Evolutionary conservation across 805 yeast species (phyloP).

Genomic region (Saccharomycopsis vini): DNA sequence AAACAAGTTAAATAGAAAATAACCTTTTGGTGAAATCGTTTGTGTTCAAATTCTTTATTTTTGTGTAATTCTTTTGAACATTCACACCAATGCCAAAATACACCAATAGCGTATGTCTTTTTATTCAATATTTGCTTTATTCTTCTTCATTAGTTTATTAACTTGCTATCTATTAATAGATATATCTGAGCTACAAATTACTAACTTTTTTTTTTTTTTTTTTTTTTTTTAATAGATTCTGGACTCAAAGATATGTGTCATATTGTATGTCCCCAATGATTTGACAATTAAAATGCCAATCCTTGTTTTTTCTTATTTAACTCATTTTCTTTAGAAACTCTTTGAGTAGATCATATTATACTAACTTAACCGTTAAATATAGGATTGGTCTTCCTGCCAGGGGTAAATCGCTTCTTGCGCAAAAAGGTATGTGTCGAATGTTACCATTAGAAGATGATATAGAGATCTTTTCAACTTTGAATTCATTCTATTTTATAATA

Average conservation of each 20-base stretch:
- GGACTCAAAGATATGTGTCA: constrained; percentile 19
- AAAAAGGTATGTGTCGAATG: constrained; percentile 41
- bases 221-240: constrained; percentile 6
- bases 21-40: too few species aligned
- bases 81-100: constrained; percentile 9
- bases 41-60: too few species aligned
- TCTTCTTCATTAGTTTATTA: too few species aligned
- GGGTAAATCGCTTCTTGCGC: constrained; percentile 91
- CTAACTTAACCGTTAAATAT: background rate
- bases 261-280: constrained; percentile 16
- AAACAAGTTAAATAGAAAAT: too few species aligned
- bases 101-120: constrained; percentile 10
- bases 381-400: constrained; percentile 78
- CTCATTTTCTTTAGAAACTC: background rate
- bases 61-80: too few species aligned
- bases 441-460: background rate
- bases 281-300: background rate
- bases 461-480: background rate
- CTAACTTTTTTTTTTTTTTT: background rate
- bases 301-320: background rate
- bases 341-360: too few species aligned
- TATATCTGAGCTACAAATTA: too few species aligned
- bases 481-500: background rate
- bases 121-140: background rate
- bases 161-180: too few species aligned